Percentiles rank a stretch among this genome's conserved stretches.
Conservation (phyloP, 139 green algal species). For the Chlorella sp. region DNA sequence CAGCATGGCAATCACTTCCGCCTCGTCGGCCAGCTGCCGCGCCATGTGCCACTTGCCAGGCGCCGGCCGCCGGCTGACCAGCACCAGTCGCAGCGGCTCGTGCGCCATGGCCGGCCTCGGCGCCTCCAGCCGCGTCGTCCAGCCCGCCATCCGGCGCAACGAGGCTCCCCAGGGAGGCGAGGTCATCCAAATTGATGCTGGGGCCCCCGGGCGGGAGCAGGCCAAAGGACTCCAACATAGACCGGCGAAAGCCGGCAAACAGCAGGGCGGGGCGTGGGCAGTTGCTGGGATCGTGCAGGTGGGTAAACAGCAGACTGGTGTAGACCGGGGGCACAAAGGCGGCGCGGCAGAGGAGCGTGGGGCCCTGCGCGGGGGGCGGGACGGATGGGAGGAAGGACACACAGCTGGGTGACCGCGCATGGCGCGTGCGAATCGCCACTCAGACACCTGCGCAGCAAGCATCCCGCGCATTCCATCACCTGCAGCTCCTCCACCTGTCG, state of each 20-base stretch:
- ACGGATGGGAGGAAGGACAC: too few species aligned
- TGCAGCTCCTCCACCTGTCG: too few species aligned
- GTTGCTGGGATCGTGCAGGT: slow-evolving; percentile 38
- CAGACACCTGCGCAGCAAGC: too few species aligned
- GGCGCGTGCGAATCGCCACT: too few species aligned
- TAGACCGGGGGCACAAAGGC: slow-evolving; percentile 46
- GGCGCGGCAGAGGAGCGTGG: slow-evolving; percentile 4
- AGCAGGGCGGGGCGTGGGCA: slow-evolving; percentile 34
- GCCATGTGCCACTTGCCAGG: neutral
- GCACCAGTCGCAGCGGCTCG: neutral
- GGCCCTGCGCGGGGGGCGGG: neutral
- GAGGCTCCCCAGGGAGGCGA: neutral
- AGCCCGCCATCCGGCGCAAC: too few species aligned
- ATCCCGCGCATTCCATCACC: too few species aligned
- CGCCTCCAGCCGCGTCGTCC: neutral
- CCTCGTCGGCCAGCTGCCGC: slow-evolving; percentile 25
- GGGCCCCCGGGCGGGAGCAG: neutral
- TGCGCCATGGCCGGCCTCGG: neutral
- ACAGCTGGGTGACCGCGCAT: too few species aligned
- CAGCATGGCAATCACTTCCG: slow-evolving; percentile 10
- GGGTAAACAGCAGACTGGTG: slow-evolving; percentile 44
- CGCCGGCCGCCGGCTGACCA: slow-evolving; percentile 19
- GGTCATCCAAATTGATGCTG: neutral
- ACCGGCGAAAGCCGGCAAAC: slow-evolving; percentile 42
- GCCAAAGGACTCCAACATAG: slow-evolving; percentile 23